A percentile compares a stretch with the other conserved stretches of the same genome.
Conservation (phyloP, 2,329 filamentous ascomycete genomes). For the Sporothrix humicola region DNA sequence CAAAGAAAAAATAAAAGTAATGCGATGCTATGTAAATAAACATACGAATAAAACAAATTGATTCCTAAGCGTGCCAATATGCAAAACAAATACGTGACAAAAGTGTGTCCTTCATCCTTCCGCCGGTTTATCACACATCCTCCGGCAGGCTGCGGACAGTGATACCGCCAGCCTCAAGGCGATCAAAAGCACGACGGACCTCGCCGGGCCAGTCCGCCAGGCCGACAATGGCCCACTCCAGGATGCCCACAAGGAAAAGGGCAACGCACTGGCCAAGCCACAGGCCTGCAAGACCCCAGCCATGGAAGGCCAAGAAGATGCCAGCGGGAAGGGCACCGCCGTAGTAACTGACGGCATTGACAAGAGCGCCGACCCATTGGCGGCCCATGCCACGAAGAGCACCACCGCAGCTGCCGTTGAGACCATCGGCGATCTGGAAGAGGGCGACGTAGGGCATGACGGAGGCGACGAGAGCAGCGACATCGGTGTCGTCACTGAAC, state of each 20-base stretch:
- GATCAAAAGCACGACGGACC: constrained; percentile 71
- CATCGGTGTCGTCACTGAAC: constrained; percentile 78
- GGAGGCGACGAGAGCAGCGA: constrained; percentile 73
- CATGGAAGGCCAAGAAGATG: constrained; percentile 83
- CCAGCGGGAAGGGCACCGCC: constrained; percentile 79
- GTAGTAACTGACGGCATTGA: constrained; percentile 86
- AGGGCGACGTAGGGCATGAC: constrained; percentile 87
- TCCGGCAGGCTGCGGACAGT: constrained; percentile 1
- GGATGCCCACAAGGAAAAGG: constrained; percentile 75
- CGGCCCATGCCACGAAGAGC: constrained; percentile 81
- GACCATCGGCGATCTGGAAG: constrained; percentile 87
- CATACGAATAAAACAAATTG: too few species aligned
- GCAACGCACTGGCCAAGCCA: constrained; percentile 86
- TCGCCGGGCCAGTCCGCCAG: constrained; percentile 78
- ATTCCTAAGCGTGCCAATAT: too few species aligned
- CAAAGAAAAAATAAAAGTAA: too few species aligned
- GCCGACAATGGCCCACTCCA: constrained; percentile 81
- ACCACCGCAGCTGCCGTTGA: constrained; percentile 85
- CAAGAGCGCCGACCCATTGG: constrained; percentile 81
- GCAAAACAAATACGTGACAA: too few species aligned
- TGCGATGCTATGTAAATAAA: too few species aligned
- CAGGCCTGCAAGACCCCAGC: constrained; percentile 79
- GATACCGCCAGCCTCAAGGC: constrained; percentile 62
- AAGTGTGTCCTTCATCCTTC: not conserved
- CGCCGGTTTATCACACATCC: too few species aligned